phyloP scores from a whole-genome alignment of 2,329 filamentous ascomycete genomes.

The Chaetomiaceae sp. region DNA sequence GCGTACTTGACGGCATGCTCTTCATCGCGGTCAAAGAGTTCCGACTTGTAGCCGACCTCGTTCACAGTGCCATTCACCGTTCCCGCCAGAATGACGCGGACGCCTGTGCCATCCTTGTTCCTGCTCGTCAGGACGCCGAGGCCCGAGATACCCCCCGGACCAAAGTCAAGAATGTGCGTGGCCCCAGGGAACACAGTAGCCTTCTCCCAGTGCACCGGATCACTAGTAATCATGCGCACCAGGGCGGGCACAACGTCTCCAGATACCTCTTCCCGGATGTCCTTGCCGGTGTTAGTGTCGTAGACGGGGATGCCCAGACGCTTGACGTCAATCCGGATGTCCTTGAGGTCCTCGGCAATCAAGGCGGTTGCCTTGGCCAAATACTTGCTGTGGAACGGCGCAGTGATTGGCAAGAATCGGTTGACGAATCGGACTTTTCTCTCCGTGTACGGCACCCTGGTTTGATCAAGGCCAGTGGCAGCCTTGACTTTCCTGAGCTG shows the following conservation, averaged over 20 bases:
- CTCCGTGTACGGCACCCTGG: conserved; percentile 87
- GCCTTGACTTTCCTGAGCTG: conserved; percentile 96
- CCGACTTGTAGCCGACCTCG: conserved; percentile 96
- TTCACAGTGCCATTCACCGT: conserved; percentile 84
- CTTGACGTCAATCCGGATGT: conserved; percentile 69
- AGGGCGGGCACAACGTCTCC: conserved; percentile 82
- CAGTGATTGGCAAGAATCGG: conserved; percentile 94
- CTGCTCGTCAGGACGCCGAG: conserved; percentile 94
- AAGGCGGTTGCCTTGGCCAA: conserved; percentile 74
- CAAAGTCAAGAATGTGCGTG: conserved; percentile 94
- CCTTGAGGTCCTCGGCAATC: conserved; percentile 82
- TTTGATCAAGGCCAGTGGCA: conserved; percentile 94
- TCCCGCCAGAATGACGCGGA: conserved; percentile 91
- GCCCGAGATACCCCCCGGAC: conserved; percentile 93
- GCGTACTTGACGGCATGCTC: conserved; percentile 93
- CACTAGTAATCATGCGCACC: conserved; percentile 88
- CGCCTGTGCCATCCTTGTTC: conserved; percentile 97
- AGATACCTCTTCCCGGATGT: conserved; percentile 65
- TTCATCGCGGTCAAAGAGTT: conserved; percentile 93
- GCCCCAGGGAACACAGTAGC: conserved; percentile 87
- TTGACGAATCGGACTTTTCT: conserved; percentile 96
- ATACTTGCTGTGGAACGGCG: conserved; percentile 97
- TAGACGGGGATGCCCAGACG: conserved; percentile 80
- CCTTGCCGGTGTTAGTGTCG: conserved; percentile 83
- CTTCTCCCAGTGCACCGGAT: conserved; percentile 93